These are phyloP conservation scores for Chrysopogon serrulatus DNA, from an alignment of 176 grass and related monocot genomes.

Conservation along the genomic window DNA sequence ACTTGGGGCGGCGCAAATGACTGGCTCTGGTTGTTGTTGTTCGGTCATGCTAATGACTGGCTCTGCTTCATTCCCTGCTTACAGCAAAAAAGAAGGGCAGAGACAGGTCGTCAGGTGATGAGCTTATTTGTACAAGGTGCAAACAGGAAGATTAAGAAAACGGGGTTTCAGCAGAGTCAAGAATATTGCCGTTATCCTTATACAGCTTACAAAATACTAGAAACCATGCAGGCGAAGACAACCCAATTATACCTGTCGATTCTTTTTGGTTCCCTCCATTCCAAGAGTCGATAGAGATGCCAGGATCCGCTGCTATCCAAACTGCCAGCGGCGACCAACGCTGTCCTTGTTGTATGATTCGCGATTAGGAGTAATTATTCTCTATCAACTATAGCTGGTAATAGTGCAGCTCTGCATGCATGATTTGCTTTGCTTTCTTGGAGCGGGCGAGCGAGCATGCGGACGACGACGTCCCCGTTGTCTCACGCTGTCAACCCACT, in stretches of 20 bases:
- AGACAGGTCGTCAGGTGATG: too few species aligned
- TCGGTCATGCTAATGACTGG: background rate
- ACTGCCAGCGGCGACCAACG: background rate
- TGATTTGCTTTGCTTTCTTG: background rate
- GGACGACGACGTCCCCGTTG: background rate
- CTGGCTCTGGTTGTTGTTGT: too few species aligned
- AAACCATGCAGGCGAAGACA: slow-evolving; percentile 1
- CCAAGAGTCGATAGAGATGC: background rate
- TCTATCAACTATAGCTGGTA: background rate
- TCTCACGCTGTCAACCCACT: too few species aligned
- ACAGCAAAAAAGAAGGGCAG: too few species aligned
- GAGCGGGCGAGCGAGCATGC: background rate
- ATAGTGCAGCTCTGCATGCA: background rate
- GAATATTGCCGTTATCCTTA: too few species aligned
- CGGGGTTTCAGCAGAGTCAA: too few species aligned
- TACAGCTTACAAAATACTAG: too few species aligned
- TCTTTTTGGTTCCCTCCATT: background rate
- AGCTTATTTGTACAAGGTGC: too few species aligned
- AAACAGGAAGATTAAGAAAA: too few species aligned
- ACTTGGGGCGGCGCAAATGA: background rate
- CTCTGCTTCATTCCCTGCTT: background rate
- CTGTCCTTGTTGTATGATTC: background rate
- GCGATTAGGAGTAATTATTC: background rate
- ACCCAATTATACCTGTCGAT: background rate
- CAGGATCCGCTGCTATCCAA: slow-evolving; percentile 2